Evolutionary conservation across 75 land plant species (phyloP).

Genomic region (Pinus taeda): DNA sequence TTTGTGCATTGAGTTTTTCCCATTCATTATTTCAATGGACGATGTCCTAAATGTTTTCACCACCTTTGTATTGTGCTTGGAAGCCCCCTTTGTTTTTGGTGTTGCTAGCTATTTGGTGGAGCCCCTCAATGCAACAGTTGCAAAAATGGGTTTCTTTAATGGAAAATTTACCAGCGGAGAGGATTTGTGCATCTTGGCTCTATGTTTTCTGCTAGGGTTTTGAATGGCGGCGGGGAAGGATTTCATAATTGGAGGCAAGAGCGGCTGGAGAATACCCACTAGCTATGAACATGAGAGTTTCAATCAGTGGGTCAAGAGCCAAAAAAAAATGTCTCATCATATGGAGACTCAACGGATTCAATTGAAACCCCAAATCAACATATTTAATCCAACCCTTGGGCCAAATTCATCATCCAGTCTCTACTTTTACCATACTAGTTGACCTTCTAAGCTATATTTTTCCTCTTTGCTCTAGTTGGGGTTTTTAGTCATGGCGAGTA

Average conservation of each 20-base stretch:
- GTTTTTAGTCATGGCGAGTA: background rate
- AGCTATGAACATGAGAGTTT: background rate
- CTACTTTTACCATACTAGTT: no score
- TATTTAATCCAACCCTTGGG: no score
- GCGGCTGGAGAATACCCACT: constrained; percentile 14
- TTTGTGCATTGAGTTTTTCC: no score
- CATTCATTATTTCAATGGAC: no score
- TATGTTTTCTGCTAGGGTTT: background rate
- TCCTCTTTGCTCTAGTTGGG: no score
- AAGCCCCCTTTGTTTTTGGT: background rate
- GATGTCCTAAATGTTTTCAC: background rate
- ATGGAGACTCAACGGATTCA: no score
- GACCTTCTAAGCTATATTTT: no score
- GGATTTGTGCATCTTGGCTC: background rate
- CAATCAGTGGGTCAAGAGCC: constrained; percentile 16
- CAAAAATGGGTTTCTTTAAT: background rate
- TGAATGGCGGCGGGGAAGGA: background rate
- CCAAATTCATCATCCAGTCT: no score
- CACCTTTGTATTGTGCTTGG: background rate
- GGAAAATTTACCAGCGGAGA: background rate
- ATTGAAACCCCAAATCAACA: no score
- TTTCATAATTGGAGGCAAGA: constrained; percentile 19
- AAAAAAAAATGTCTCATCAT: no score
- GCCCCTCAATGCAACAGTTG: no score
- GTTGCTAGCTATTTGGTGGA: background rate